phyloP scores from a whole-genome alignment of 2,329 filamentous ascomycete genomes.

The Boeremia exigua region DNA sequence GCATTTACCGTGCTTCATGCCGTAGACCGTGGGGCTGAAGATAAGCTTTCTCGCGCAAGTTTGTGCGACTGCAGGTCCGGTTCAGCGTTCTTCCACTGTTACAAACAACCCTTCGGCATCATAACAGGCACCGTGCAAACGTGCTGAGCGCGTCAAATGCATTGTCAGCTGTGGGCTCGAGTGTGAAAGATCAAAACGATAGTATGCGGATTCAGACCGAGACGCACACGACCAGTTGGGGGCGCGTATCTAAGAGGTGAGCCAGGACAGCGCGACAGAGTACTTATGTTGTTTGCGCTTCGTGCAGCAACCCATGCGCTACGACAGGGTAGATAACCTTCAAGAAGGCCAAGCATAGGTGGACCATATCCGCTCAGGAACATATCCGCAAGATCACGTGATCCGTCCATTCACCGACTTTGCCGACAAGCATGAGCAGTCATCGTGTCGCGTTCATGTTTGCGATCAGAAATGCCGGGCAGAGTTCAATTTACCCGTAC shows the following conservation, averaged over 20 bases:
- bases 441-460: too few species aligned
- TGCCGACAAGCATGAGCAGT: too few species aligned
- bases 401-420: neutral
- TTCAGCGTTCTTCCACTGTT: conserved; percentile 7
- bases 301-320: neutral
- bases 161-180: neutral
- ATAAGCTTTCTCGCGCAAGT: conserved; percentile 2
- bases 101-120: neutral
- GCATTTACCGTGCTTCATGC: conserved; percentile 2
- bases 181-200: neutral
- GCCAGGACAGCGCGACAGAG: neutral
- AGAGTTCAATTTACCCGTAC: too few species aligned
- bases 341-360: neutral
- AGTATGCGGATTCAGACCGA: neutral
- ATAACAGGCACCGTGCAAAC: neutral
- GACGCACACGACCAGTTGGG: neutral
- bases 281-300: neutral
- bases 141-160: neutral
- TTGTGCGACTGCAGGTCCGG: neutral
- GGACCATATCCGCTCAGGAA: neutral
- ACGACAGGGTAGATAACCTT: neutral
- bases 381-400: conserved; percentile 4
- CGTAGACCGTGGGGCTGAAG: conserved; percentile 2
- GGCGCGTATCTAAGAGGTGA: neutral
- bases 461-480: too few species aligned